Conservation (phyloP, 148 eudicot genomes). For the Nyssa sinensis region DNA sequence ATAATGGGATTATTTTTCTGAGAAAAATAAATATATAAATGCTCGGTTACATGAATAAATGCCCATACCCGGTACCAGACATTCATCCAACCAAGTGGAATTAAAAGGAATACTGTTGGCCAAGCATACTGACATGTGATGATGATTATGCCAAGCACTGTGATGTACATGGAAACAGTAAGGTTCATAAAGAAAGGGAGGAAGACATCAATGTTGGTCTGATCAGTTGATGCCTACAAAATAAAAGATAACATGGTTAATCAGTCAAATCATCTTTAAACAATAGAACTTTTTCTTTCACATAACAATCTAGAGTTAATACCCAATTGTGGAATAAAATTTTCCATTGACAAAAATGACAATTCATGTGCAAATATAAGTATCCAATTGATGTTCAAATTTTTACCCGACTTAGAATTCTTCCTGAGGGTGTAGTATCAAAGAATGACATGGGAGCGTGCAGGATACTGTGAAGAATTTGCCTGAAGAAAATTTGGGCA, state of each 20-base stretch:
- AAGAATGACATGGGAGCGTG: conserved; percentile 99
- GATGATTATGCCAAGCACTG: conserved; percentile 72
- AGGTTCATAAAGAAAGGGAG: conserved; percentile 71
- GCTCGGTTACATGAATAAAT: background rate
- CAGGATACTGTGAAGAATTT: conserved; percentile 63
- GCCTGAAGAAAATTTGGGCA: conserved; percentile 60
- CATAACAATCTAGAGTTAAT: too few species aligned
- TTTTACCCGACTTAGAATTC: conserved; percentile 89
- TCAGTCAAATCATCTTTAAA: background rate
- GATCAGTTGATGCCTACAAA: conserved; percentile 89
- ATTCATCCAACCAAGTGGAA: conserved; percentile 91
- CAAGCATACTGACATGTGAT: conserved; percentile 92
- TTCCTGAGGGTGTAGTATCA: conserved; percentile 97
- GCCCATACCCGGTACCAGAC: conserved; percentile 81
- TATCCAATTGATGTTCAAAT: conserved; percentile 3
- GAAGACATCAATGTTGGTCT: conserved; percentile 67
- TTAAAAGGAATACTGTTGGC: conserved; percentile 77
- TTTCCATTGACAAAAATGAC: background rate
- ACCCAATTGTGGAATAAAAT: background rate
- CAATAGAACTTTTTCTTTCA: too few species aligned
- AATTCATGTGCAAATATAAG: too few species aligned
- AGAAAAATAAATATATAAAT: background rate
- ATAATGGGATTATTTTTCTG: too few species aligned
- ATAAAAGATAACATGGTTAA: background rate
- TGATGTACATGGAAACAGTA: conserved; percentile 55